Base-by-base conservation (phyloP, 1,284 basidiomycete species). In the Papiliotrema terrestris region DNA sequence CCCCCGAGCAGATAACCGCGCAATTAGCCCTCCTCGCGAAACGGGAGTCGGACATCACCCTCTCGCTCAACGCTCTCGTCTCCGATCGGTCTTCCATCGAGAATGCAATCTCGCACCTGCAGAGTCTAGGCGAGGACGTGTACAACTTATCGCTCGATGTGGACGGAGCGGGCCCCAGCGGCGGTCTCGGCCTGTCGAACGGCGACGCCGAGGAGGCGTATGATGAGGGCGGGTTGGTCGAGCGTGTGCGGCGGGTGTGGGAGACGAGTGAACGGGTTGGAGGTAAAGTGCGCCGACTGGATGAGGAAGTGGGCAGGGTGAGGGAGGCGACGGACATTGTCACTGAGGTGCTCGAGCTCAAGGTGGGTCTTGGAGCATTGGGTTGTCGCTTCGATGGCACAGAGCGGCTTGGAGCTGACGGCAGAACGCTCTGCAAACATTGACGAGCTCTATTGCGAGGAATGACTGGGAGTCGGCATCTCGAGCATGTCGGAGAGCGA, bases 381-480 rank as follows among this genome's bases (percentile, higher is more conserved):
- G 29, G 5, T 32, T 11, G 6, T 32, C 29, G 29, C 29, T 6
- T 11, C 11, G 29, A 11, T 32, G 29, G 26, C 23, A 35, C 11
- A 6, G 19, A 8, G 17, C 19, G 42, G 20, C 37, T 35, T 23
- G 20, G 11, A 42, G 36, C 52, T 53, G 44, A 54, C 23, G 19
- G 3, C 66, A 92, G 90, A 85, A 86, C 11, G 91, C 93, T 0
- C 79, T 98, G 23, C 78, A 83, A 29, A 84, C 85, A 17, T 80
- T 97, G 8, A 85, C 88, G 57, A 74, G 80, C 1, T 83, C 90
- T 5, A 93, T 98, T 38, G 88, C 91, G 38, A 81, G 80, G 54
- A 83, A 87, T 61, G 96, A 98, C 71, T 99, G 95, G 94, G 95
- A 98, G 72, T 85, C 89, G 15, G 95, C 95, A 1, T 87, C 91